Percentiles rank a stretch among this genome's conserved stretches.
These are phyloP conservation scores for Fagopyrum tataricum DNA, from an alignment of 148 eudicot species.

Conservation along the genomic window DNA sequence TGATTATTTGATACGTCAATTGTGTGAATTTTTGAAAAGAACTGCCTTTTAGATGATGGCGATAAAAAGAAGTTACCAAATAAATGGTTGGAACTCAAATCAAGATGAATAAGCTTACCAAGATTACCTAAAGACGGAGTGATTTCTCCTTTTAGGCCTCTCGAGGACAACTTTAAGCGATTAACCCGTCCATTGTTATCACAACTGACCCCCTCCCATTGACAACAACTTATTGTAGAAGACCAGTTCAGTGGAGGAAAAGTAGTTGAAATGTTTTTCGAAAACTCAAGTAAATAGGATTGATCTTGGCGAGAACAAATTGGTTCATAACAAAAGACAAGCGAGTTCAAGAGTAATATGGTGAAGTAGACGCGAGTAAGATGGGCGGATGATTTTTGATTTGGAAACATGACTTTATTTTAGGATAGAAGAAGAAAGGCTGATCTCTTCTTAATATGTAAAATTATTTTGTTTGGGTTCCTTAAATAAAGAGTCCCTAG, in stretches of 20 bases:
- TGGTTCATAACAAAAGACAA: background rate
- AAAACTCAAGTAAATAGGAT: background rate
- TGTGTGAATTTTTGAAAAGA: no score
- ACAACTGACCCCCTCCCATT: slow-evolving; percentile 73
- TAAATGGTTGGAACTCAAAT: slow-evolving; percentile 19
- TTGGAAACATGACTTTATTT: background rate
- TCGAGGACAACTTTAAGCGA: slow-evolving; percentile 37
- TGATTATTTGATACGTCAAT: no score
- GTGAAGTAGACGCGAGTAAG: background rate
- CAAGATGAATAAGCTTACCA: slow-evolving; percentile 40
- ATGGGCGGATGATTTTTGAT: background rate
- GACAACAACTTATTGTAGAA: slow-evolving; percentile 47
- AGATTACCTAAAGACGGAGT: slow-evolving; percentile 40
- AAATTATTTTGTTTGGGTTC: no score
- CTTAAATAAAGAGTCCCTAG: no score
- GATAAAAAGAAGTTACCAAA: no score
- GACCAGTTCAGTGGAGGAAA: slow-evolving; percentile 44
- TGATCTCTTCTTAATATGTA: no score
- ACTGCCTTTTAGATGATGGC: no score
- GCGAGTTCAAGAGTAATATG: background rate
- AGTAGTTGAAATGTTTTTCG: slow-evolving; percentile 9
- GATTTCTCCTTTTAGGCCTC: slow-evolving; percentile 43
- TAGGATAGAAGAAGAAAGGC: no score
- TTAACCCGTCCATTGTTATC: slow-evolving; percentile 35
- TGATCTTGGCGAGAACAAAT: background rate